Base-by-base conservation (phyloP, 768 basidiomycete genomes). In the Filobasidium floriforme region DNA sequence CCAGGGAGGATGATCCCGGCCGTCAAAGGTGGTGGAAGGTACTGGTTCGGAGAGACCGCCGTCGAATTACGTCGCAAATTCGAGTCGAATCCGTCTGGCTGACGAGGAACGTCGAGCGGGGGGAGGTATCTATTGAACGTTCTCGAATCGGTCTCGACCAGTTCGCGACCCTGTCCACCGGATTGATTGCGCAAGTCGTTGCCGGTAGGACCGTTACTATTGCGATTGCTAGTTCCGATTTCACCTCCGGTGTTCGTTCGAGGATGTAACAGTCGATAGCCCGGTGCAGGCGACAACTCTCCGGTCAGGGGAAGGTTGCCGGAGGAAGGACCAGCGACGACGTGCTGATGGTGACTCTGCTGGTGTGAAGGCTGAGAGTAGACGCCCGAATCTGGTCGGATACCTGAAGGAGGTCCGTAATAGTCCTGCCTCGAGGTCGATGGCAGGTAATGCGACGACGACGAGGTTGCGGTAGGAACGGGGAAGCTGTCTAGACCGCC, bases 21-120 rank as follows among this genome's bases (percentile, higher is more conserved):
- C 29, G 54, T 57, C 54, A 57, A 57, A 9, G 54, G 54, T 19
- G 54, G 54, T 2, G 54, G 54, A 5, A 49, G 46, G 46, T 49
- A 49, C 6, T 57, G 54, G 15, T 57, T 57, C 1, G 22, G 54
- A 57, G 14, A 57, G 54, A 57, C 18, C 12, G 15, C 46, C 54
- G 32, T 37, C 54, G 54, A 57, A 15, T 32, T 22, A 26, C 54
- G 54, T 57, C 22, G 29, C 19, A 57, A 15, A 14, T 2, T 57
- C 54, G 54, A 26, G 26, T 49, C 22, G 12, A 49, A 49, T 2
- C 22, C 46, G 46, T 22, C 22, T 15, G 46, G 3, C 15, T 3
- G 18, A 49, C 46, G 46, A 15, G 18, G 46, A 49, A 37, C 18
- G 22, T 49, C 46, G 46, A 49, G 46, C 22, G 46, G 46, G 15